These are phyloP conservation scores for Termitomyces sp. DNA, from an alignment of 768 basidiomycete species.

Conservation along the genomic window DNA sequence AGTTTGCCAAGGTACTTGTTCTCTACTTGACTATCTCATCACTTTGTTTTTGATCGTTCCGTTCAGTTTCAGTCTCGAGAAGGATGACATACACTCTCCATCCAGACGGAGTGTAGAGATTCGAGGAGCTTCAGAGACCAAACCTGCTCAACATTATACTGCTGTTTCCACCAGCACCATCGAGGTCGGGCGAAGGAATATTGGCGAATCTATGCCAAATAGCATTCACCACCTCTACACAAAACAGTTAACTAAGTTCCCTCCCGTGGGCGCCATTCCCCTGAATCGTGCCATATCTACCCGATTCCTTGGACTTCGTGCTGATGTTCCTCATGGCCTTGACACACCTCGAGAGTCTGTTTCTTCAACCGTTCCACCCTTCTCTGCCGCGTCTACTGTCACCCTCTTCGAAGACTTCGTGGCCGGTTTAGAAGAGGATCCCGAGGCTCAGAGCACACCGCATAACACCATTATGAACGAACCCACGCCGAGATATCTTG, in stretches of 20 bases:
- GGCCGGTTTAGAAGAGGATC: slow-evolving; percentile 38
- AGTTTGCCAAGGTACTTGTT: slow-evolving; percentile 60
- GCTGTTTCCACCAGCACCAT: slow-evolving; percentile 33
- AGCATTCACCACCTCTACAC: slow-evolving; percentile 28
- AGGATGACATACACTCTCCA: slow-evolving; percentile 50
- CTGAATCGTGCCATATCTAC: slow-evolving; percentile 37
- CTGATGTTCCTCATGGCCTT: slow-evolving; percentile 46
- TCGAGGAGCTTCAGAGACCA: slow-evolving; percentile 42
- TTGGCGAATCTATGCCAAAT: slow-evolving; percentile 37
- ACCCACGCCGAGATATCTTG: slow-evolving; percentile 24
- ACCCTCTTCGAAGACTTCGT: slow-evolving; percentile 59
- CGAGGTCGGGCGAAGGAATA: slow-evolving; percentile 42
- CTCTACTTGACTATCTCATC: neutral
- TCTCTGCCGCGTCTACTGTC: slow-evolving; percentile 57
- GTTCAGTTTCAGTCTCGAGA: slow-evolving; percentile 58
- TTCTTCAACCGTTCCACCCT: slow-evolving; percentile 31
- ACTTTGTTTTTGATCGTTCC: neutral
- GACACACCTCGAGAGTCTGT: slow-evolving; percentile 52
- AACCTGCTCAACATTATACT: slow-evolving; percentile 32
- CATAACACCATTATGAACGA: slow-evolving; percentile 42
- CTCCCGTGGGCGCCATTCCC: slow-evolving; percentile 6
- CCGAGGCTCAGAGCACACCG: slow-evolving; percentile 63
- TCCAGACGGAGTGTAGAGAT: slow-evolving; percentile 53
- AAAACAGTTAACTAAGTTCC: slow-evolving; percentile 35
- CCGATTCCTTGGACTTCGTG: slow-evolving; percentile 42